These are phyloP conservation scores for Tremella yokohamensis DNA, from an alignment of 768 basidiomycete genomes.

Conservation along the genomic window DNA sequence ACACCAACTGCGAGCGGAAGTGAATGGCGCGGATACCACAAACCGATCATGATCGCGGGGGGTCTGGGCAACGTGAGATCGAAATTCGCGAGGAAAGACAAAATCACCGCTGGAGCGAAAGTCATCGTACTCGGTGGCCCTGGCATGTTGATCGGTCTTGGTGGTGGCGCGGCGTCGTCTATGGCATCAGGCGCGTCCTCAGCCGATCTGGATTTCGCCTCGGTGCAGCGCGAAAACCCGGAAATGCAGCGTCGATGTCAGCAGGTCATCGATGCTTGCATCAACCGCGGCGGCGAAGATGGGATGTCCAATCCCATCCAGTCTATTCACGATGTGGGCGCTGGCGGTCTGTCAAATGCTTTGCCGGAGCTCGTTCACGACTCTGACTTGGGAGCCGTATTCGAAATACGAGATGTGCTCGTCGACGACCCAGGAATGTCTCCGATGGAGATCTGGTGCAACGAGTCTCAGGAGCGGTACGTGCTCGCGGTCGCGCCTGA, in stretches of 20 bases:
- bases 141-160: conserved; percentile 91
- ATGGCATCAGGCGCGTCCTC: conserved; percentile 85
- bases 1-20: conserved; percentile 60
- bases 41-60: conserved; percentile 99
- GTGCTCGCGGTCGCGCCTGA: conserved; percentile 80
- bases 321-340: conserved; percentile 97
- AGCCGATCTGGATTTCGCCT: conserved; percentile 92
- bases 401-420: conserved; percentile 90
- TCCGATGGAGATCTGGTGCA: conserved; percentile 99
- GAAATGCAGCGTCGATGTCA: conserved; percentile 98
- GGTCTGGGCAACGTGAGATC: conserved; percentile 91
- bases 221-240: conserved; percentile 94
- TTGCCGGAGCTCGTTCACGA: conserved; percentile 96
- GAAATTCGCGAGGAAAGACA: conserved; percentile 71
- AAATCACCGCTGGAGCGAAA: conserved; percentile 75
- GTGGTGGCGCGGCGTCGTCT: conserved; percentile 93
- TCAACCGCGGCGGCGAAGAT: conserved; percentile 55
- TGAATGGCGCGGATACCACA: conserved; percentile 79
- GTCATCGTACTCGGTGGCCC: conserved; percentile 92
- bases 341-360: conserved; percentile 93
- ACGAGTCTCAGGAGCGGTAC: conserved; percentile 96
- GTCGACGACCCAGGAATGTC: conserved; percentile 92
- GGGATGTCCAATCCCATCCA: conserved; percentile 69
- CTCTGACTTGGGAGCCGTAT: conserved; percentile 79
- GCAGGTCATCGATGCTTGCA: conserved; percentile 92